Conservation (phyloP, 2,329 filamentous ascomycete genomes). For the Xylaria sp. region DNA sequence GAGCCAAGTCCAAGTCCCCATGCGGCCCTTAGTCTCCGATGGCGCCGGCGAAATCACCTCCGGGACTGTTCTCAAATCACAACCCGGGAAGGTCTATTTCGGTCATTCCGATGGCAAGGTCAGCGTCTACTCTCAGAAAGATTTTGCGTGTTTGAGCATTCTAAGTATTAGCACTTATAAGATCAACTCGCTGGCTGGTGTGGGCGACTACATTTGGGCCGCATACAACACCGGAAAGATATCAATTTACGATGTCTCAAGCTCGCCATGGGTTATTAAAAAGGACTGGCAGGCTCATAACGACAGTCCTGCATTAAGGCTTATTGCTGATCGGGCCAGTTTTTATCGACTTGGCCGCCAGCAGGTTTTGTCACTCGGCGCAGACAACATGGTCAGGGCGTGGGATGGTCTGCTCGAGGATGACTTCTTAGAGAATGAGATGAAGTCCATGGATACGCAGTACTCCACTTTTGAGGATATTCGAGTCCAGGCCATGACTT, state of each 20-base stretch:
- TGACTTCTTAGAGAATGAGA: slow-evolving; percentile 89
- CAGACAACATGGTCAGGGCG: slow-evolving; percentile 80
- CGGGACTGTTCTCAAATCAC: slow-evolving; percentile 74
- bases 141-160: slow-evolving; percentile 78
- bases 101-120: slow-evolving; percentile 94
- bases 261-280: slow-evolving; percentile 84
- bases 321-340: slow-evolving; percentile 79
- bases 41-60: slow-evolving; percentile 87
- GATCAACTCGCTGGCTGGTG: slow-evolving; percentile 84
- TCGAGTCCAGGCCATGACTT: slow-evolving; percentile 82
- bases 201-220: slow-evolving; percentile 86
- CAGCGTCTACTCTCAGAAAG: slow-evolving; percentile 82
- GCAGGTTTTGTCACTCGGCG: slow-evolving; percentile 85
- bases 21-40: slow-evolving; percentile 71
- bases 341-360: slow-evolving; percentile 84
- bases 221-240: slow-evolving; percentile 94
- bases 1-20: slow-evolving; percentile 75
- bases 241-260: slow-evolving; percentile 85
- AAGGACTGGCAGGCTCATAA: slow-evolving; percentile 97
- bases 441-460: slow-evolving; percentile 81
- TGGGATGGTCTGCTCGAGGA: slow-evolving; percentile 96
- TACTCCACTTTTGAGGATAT: slow-evolving; percentile 88
- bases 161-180: slow-evolving; percentile 93
- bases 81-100: slow-evolving; percentile 82
- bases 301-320: slow-evolving; percentile 72